Base-by-base conservation (phyloP, 495 filamentous ascomycete species). In the Neurospora sp. region DNA sequence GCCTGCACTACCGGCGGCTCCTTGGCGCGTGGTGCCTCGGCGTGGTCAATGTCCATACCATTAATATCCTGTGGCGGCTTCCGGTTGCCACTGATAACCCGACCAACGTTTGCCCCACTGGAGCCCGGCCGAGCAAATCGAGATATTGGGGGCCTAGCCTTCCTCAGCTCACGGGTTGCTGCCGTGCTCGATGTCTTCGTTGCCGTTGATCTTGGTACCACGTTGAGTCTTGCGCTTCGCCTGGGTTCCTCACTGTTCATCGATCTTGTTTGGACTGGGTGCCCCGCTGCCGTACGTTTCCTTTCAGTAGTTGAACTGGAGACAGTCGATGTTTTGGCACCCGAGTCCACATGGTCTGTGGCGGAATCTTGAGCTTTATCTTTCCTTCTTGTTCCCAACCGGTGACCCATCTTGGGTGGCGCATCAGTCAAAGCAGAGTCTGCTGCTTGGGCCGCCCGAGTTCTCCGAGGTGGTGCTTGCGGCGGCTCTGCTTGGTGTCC, bases 261-360 rank as follows among this genome's bases (percentile, higher is more conserved):
- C 71, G 87, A 81, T 71, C 85, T 82, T 12, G 89, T 81, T 74
- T 92, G 88, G 9, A 91, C 88, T 16, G 88, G 88, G 76, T 95
- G 92, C 3, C 94, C 94, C 39, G 94, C 95, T 17, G 95, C 86
- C 6, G 94, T 97, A 73, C 94, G 87, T 82, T 97, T 97, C 77
- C 93, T 88, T 74, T 91, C 91, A 9, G 81, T 78, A 1, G 79
- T 80, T 27, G 84, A 76, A 16, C 75, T 73, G 5, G 78, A 83
- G 81, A 74, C 69, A 0, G 75, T 42, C 4, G 77, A 71, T 6
- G 53, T 71, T 39, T 72, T 73, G 42, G 73, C 70, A 12, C 71
- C 69, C 5, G 76, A 40, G 12, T 79, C 77, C 53, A 73, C 73
- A 16, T 74, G 71, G 17, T 81, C 79, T 2, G 61, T 40, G 3